Evolutionary conservation across 495 filamentous ascomycete genomes (phyloP), one percentile per base, ranked within the genome.

Genomic region (Bathelium albidoporum): DNA sequence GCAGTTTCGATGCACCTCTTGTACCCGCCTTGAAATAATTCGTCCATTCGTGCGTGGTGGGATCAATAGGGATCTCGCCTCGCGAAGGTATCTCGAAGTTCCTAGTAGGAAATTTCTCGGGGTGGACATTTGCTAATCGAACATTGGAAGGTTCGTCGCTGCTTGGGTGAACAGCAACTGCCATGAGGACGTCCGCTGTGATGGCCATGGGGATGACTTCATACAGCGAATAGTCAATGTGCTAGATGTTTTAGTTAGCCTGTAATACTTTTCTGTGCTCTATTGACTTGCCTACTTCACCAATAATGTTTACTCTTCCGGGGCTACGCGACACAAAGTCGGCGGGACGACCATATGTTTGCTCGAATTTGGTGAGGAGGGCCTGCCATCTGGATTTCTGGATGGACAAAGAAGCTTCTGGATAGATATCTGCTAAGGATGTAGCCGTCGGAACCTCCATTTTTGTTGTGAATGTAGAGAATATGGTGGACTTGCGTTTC

Each of bases 151-250:
- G 73, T 24, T 78, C 79, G 11, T 73, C 69, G 32, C 70, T 62
- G 12, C 76, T 68, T 11, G 77, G 75, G 65, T 81, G 73, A 44
- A 83, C 81, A 52, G 87, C 87, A 45, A 97, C 89, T 59, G 93
- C 94, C 63, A 98, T 81, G 45, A 98, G 82, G 61, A 91, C 85
- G 73, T 98, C 94, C 58, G 90, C 89, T 20, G 86, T 90, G 66
- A 97, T 88, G 61, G 92, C 94, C 83, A 96, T 97, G 59, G 94
- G 94, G 20, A 98, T 80, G 58, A 97, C 93, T 71, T 93, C 85
- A 78, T 97, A 98, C 39, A 97, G 84, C 22, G 90, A 95, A 75
- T 98, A 98, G 80, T 98, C 94, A 71, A 98, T 97, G 77, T 98
- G 94, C 80, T 74, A 59, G 11, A 60, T 11, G 22, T 28, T 55